Percentiles rank a stretch among this genome's conserved stretches.
Evolutionary conservation across 2,329 filamentous ascomycete species (phyloP).

Genomic region (Diaporthe citriasiana): DNA sequence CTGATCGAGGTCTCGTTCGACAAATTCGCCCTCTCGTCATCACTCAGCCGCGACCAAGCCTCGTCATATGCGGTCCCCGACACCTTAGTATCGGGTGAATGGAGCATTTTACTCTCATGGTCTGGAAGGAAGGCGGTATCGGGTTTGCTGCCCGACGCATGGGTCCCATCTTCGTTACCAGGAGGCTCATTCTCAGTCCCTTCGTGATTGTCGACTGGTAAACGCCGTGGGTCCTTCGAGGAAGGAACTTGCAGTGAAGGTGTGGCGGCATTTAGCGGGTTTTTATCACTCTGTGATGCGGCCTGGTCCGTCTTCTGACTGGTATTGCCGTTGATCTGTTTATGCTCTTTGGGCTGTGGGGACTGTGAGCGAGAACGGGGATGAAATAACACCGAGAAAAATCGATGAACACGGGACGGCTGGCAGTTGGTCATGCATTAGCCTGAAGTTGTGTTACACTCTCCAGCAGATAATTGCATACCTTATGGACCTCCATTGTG

Average conservation of each 20-base stretch:
- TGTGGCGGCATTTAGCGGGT: neutral
- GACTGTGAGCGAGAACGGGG: neutral
- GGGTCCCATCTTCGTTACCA: neutral
- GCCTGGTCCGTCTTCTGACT: neutral
- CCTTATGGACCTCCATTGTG: constrained; percentile 10
- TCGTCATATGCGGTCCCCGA: constrained; percentile 4
- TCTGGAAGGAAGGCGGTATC: neutral
- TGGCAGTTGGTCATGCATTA: neutral
- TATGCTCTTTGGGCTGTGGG: neutral
- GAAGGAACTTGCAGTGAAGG: neutral
- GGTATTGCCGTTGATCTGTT: neutral
- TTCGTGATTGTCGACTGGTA: neutral
- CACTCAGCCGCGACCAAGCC: neutral
- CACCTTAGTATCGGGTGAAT: neutral
- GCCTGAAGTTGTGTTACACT: neutral
- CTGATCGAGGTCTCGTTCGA: constrained; percentile 5
- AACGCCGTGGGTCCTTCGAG: neutral
- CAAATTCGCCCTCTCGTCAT: neutral
- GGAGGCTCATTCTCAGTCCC: neutral
- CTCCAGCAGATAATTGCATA: neutral
- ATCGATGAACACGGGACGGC: neutral
- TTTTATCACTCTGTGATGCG: neutral
- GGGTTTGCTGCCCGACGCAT: neutral
- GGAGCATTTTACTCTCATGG: neutral
- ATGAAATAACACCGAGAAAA: neutral